These are phyloP conservation scores for Angomonas ambiguus DNA, from an alignment of 208 protist genomes.

Conservation along the genomic window DNA sequence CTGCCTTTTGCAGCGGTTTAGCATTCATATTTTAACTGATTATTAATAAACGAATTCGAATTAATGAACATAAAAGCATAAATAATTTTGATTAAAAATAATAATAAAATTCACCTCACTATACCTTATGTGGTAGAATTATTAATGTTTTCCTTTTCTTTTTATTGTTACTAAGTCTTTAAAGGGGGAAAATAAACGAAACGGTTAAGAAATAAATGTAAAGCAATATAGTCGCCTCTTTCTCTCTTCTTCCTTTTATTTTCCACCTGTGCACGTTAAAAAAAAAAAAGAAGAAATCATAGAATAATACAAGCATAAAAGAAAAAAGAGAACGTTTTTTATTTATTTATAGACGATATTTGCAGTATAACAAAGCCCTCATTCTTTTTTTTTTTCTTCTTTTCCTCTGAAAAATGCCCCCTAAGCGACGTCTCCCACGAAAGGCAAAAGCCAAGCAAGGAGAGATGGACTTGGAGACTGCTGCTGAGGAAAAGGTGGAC, in stretches of 20 bases:
- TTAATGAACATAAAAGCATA: too few species aligned
- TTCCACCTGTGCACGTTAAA: too few species aligned
- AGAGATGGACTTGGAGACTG: constrained; percentile 46
- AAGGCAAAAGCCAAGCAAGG: constrained; percentile 15
- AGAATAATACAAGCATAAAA: too few species aligned
- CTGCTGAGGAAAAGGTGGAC: constrained; percentile 67
- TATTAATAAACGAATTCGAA: too few species aligned
- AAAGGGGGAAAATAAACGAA: not conserved
- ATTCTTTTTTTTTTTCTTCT: constrained; percentile 3
- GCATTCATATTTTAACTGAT: not conserved
- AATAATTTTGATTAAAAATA: too few species aligned
- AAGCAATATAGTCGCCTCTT: too few species aligned
- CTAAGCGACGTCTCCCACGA: constrained; percentile 35
- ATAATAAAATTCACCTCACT: too few species aligned
- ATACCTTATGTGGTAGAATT: not conserved
- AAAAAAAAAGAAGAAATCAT: constrained; percentile 2
- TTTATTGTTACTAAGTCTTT: not conserved
- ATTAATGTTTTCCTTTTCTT: constrained; percentile 5
- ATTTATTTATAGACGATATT: not conserved
- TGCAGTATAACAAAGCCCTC: not conserved
- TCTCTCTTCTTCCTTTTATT: not conserved
- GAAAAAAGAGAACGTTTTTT: too few species aligned
- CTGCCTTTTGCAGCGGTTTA: not conserved
- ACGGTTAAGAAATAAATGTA: not conserved
- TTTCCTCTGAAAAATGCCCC: constrained; percentile 21